Conservation (phyloP, 139 green algal genomes). For the Chlorella sp. region DNA sequence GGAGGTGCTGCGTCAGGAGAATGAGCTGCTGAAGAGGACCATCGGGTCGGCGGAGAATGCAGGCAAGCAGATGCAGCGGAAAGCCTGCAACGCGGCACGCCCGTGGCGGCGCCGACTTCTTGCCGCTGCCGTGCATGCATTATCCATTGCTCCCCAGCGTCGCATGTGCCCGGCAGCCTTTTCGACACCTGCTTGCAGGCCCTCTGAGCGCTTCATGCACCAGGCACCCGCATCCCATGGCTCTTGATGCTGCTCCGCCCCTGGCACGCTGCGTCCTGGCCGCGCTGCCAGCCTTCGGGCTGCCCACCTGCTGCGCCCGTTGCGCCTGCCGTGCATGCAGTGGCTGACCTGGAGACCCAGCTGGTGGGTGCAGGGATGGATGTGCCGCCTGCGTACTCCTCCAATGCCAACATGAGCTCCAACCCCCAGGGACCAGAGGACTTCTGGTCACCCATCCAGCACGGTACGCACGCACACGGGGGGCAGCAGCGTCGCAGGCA, state of each 20-base stretch:
- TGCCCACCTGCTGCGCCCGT: not conserved
- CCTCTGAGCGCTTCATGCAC: too few relatives aligned
- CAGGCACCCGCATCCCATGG: too few relatives aligned
- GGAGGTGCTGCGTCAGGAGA: constrained; percentile 79
- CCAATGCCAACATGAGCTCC: not conserved
- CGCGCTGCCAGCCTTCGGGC: not conserved
- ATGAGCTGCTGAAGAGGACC: constrained; percentile 79
- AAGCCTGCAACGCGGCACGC: not conserved
- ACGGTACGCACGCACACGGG: too few relatives aligned
- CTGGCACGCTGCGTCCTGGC: not conserved
- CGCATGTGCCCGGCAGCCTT: not conserved
- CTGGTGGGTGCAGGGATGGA: constrained; percentile 39
- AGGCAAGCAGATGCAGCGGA: constrained; percentile 25
- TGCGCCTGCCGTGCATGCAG: not conserved
- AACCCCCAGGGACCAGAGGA: constrained; percentile 39
- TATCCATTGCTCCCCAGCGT: too few relatives aligned
- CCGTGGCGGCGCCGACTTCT: too few relatives aligned
- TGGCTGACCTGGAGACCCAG: constrained; percentile 23
- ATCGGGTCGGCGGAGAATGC: constrained; percentile 46
- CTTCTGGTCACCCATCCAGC: constrained; percentile 50
- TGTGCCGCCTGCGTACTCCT: constrained; percentile 11
- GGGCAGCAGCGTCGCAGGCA: not conserved
- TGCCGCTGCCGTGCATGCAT: too few relatives aligned
- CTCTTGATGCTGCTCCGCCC: too few relatives aligned
- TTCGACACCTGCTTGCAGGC: too few relatives aligned